Percentiles rank a stretch among this genome's conserved stretches.
Evolutionary conservation across 1,284 basidiomycete species (phyloP).

Genomic region (Prillingera fragicola): DNA sequence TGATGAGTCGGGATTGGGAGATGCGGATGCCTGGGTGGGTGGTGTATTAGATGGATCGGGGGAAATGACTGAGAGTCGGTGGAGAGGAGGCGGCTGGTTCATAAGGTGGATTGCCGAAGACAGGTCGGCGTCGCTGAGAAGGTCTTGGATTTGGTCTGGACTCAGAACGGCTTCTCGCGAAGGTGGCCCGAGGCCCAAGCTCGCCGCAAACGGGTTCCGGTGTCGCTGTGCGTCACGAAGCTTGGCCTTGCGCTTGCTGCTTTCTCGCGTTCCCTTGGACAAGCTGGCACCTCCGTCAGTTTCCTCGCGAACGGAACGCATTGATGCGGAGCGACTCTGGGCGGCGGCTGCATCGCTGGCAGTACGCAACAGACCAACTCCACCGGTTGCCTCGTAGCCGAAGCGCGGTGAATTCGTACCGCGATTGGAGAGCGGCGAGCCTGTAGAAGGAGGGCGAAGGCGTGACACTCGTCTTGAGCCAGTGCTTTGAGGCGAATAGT

Average conservation of each 20-base stretch:
- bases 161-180: conserved; percentile 23
- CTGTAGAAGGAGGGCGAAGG: neutral
- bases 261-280: too few relatives aligned
- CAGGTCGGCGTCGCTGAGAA: conserved; percentile 37
- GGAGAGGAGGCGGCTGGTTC: conserved; percentile 2
- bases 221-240: neutral
- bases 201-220: conserved; percentile 23
- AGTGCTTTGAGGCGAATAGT: conserved; percentile 1
- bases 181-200: conserved; percentile 26
- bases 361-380: neutral
- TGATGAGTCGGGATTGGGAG: neutral
- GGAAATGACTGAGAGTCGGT: conserved; percentile 5
- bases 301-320: neutral
- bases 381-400: neutral
- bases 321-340: neutral
- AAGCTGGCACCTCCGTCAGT: neutral
- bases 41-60: too few relatives aligned
- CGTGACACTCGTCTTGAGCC: conserved; percentile 8
- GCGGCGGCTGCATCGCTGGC: neutral
- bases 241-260: neutral
- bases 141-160: conserved; percentile 37
- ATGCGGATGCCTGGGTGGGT: conserved; percentile 2
- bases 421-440: conserved; percentile 1
- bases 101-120: conserved; percentile 34
- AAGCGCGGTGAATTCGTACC: conserved; percentile 2